Conservation (phyloP, 2,329 filamentous ascomycete species). For the Chalaropsis ovoidea region DNA sequence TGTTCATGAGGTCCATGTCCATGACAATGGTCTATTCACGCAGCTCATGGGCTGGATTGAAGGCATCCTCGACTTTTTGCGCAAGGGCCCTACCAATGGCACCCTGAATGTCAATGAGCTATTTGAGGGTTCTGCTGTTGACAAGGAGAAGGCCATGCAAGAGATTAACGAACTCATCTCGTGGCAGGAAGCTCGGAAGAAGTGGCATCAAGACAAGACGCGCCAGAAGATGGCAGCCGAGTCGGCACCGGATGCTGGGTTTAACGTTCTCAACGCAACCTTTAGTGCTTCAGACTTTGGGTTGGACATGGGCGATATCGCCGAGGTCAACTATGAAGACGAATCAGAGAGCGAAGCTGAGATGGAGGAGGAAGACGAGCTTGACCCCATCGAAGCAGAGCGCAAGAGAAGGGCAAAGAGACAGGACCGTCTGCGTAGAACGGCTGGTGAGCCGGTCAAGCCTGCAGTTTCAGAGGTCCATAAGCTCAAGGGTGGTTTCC, state of each 20-base stretch:
- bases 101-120: slow-evolving; percentile 91
- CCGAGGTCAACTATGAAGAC: slow-evolving; percentile 66
- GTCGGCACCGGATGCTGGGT: slow-evolving; percentile 35
- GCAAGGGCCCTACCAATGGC: slow-evolving; percentile 73
- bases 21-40: slow-evolving; percentile 93
- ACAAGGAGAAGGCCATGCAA: slow-evolving; percentile 59
- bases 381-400: slow-evolving; percentile 83
- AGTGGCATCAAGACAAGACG: slow-evolving; percentile 97
- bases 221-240: slow-evolving; percentile 97
- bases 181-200: slow-evolving; percentile 93
- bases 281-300: slow-evolving; percentile 85
- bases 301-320: slow-evolving; percentile 71
- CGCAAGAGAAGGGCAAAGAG: slow-evolving; percentile 63
- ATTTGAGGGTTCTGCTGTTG: slow-evolving; percentile 64
- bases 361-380: slow-evolving; percentile 63
- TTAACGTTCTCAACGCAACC: slow-evolving; percentile 42
- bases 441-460: slow-evolving; percentile 75
- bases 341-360: slow-evolving; percentile 49
- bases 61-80: slow-evolving; percentile 83
- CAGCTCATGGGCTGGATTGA: slow-evolving; percentile 97
- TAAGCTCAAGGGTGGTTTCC: slow-evolving; percentile 69
- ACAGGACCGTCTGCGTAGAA: slow-evolving; percentile 69
- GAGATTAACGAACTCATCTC: slow-evolving; percentile 81
- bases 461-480: slow-evolving; percentile 67
- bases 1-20: slow-evolving; percentile 91